Conservation (phyloP, 768 basidiomycete genomes). For the Rhizopogon roseolus region DNA sequence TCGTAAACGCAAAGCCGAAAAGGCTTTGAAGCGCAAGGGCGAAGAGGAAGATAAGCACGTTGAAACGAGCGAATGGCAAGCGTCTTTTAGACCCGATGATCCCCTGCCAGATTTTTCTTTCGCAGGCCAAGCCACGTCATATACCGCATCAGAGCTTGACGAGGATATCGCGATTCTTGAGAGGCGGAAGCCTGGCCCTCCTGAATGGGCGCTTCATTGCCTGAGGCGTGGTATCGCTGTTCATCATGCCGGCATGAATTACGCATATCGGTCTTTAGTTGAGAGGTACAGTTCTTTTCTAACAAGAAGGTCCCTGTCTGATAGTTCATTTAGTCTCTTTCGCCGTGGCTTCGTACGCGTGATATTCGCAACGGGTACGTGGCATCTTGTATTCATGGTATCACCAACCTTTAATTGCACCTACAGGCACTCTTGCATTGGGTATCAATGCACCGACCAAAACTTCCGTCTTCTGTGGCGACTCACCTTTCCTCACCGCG, state of each 20-base stretch:
- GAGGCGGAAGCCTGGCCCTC: conserved; percentile 25
- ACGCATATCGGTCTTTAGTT: conserved; percentile 49
- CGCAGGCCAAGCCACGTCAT: conserved; percentile 36
- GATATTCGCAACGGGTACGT: conserved; percentile 58
- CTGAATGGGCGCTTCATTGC: conserved; percentile 42
- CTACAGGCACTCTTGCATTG: conserved; percentile 57
- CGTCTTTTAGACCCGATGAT: conserved; percentile 51
- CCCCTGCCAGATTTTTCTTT: conserved; percentile 61
- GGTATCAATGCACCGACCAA: conserved; percentile 75
- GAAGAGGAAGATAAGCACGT: conserved; percentile 20
- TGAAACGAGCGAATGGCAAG: conserved; percentile 40
- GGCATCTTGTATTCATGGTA: not conserved
- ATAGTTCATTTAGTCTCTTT: conserved; percentile 40
- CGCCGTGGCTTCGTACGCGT: conserved; percentile 59
- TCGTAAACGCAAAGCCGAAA: conserved; percentile 40
- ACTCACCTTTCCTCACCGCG: conserved; percentile 56
- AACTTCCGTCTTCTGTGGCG: conserved; percentile 59
- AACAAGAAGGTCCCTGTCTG: not conserved
- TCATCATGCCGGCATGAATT: conserved; percentile 70
- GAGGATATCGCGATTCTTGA: conserved; percentile 39
- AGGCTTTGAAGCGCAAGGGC: conserved; percentile 30
- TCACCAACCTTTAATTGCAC: not conserved
- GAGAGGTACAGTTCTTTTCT: conserved; percentile 38
- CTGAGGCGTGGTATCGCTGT: conserved; percentile 60
- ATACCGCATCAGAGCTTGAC: conserved; percentile 43